phyloP scores from a whole-genome alignment of 441 rosid genomes.

The Eruca vesicaria region DNA sequence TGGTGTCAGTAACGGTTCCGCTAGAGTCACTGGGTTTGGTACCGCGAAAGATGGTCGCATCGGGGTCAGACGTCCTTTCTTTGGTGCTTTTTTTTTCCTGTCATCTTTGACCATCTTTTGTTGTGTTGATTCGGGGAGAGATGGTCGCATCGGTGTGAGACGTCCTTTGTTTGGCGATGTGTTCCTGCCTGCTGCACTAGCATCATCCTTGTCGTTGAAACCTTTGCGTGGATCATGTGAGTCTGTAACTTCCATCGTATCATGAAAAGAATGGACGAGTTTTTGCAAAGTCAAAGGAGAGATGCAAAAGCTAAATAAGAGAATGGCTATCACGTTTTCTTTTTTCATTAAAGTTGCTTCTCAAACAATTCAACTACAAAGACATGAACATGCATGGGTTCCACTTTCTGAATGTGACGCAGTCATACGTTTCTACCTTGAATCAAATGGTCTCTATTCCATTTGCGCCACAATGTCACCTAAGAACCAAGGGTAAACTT shows the following conservation, averaged over 20 bases:
- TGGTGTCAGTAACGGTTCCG: slow-evolving; percentile 18
- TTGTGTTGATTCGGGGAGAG: slow-evolving; percentile 9
- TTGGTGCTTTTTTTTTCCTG: slow-evolving; percentile 9
- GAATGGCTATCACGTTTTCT: slow-evolving; percentile 30
- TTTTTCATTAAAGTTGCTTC: slow-evolving; percentile 4
- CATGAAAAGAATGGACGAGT: neutral
- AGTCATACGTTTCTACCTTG: slow-evolving; percentile 33
- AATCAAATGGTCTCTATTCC: neutral
- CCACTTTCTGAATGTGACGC: no score
- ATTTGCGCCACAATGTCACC: slow-evolving; percentile 7
- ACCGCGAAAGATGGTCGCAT: slow-evolving; percentile 9
- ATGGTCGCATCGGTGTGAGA: slow-evolving; percentile 23
- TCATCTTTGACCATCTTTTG: slow-evolving; percentile 1
- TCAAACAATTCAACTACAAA: slow-evolving; percentile 15
- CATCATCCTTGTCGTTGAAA: neutral
- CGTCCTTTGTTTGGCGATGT: slow-evolving; percentile 12
- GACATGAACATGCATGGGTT: slow-evolving; percentile 33
- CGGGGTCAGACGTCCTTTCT: slow-evolving; percentile 20
- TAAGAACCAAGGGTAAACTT: slow-evolving; percentile 2
- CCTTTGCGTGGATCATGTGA: slow-evolving; percentile 14
- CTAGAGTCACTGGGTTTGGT: slow-evolving; percentile 1
- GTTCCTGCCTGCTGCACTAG: neutral
- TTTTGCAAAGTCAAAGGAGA: slow-evolving; percentile 12
- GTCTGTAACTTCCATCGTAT: slow-evolving; percentile 24
- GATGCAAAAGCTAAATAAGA: slow-evolving; percentile 17